Base-by-base conservation (phyloP, 1,139 yeast genomes). In the Geotrichum bryndzae region DNA sequence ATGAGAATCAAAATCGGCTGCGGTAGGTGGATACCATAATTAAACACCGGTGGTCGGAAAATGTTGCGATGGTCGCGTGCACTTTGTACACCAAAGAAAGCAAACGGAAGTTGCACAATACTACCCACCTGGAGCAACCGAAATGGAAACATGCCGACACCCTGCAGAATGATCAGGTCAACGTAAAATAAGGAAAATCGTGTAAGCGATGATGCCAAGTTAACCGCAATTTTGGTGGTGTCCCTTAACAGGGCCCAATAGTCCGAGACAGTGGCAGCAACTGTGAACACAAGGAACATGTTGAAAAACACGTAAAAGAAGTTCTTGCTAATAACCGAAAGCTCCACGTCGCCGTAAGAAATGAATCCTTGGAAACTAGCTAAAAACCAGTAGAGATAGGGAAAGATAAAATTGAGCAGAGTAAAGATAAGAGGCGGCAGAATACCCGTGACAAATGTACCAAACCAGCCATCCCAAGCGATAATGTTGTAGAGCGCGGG, bases 241-340 rank as follows among this genome's bases (percentile, higher is more conserved):
- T 88, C 95, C 63, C 87, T 84, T 51, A 88, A 78, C 61, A 86
- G 80, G 2, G 90, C 86, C 78, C 85, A 80, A 64, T 84, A 82
- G 66, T 84, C 84, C 54, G 85, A 77, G 33, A 85, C 84, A 0
- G 96, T 87, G 60, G 94, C 92, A 27, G 90, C 90, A 57, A 88
- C 81, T 8, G 95, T 88, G 74, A 90, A 90, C 61, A 90, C 90
- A 73, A 90, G 79, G 69, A 90, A 90, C 80, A 90, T 81, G 74
- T 89, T 90, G 71, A 90, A 89, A 72, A 90, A 90, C 51, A 89
- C 86, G 74, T 87, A 90, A 72, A 88, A 85, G 74, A 89, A 90
- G 74, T 90, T 90, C 76, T 90, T 90, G 64, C 88, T 82, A 15
- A 90, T 85, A 0, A 90, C 82, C 0, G 94, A 85, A 45, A 90